These are phyloP conservation scores for Trametes cubensis DNA, from an alignment of 768 basidiomycete genomes.

Conservation along the genomic window DNA sequence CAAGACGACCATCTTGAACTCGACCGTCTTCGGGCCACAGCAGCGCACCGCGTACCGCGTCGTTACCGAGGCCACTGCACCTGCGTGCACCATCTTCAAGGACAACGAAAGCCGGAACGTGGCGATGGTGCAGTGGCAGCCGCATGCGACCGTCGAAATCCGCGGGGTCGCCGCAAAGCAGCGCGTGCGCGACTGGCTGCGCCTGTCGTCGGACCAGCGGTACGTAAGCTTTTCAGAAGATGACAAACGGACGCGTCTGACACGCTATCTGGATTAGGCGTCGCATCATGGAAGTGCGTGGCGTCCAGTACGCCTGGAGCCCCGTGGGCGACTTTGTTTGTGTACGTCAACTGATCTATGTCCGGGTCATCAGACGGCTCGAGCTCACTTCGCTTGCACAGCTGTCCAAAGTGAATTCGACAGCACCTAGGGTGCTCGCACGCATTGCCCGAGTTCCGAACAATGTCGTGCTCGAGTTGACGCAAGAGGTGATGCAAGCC, in stretches of 20 bases:
- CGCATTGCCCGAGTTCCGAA: conserved; percentile 51
- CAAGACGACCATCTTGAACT: conserved; percentile 57
- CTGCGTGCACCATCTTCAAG: conserved; percentile 58
- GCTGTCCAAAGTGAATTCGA: conserved; percentile 48
- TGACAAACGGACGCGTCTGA: neutral
- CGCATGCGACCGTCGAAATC: conserved; percentile 54
- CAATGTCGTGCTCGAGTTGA: conserved; percentile 55
- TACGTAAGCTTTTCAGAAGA: conserved; percentile 28
- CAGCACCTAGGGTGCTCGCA: conserved; percentile 42
- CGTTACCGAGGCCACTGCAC: conserved; percentile 51
- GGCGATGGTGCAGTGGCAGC: conserved; percentile 61
- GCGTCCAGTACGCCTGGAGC: conserved; percentile 56
- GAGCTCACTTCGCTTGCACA: conserved; percentile 30
- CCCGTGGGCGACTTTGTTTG: conserved; percentile 56
- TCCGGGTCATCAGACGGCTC: neutral
- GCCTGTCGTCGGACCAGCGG: conserved; percentile 50
- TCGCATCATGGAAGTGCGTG: conserved; percentile 55
- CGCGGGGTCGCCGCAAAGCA: conserved; percentile 54
- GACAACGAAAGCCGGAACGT: conserved; percentile 49
- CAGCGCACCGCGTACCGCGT: conserved; percentile 52
- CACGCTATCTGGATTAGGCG: conserved; percentile 18
- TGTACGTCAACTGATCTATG: conserved; percentile 38
- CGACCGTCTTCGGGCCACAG: conserved; percentile 52
- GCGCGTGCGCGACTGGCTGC: conserved; percentile 55
- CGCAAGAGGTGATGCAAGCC: conserved; percentile 54